A percentile compares a stretch with the other conserved stretches of the same genome.
These are phyloP conservation scores for Neoboletus magnificus DNA, from an alignment of 768 basidiomycete species.

Conservation along the genomic window DNA sequence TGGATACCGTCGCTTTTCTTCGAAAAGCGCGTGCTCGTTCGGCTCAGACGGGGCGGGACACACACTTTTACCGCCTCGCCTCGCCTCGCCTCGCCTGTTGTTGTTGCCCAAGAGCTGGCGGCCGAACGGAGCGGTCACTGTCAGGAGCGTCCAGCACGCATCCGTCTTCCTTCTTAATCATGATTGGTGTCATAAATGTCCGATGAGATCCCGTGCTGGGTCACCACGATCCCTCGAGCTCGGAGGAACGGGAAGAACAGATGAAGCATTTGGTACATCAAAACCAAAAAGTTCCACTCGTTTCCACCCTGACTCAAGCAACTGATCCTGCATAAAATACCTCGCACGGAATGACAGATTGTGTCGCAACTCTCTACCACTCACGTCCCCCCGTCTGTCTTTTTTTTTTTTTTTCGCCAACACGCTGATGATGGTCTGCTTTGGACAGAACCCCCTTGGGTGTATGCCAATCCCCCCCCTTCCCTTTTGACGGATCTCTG, in stretches of 20 bases:
- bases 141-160: neutral
- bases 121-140: too few relatives aligned
- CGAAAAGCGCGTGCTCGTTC: too few relatives aligned
- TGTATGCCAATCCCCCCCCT: conserved; percentile 22
- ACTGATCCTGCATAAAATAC: neutral
- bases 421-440: neutral
- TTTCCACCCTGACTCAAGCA: neutral
- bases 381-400: neutral
- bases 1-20: neutral
- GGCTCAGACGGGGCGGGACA: neutral
- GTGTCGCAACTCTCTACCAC: neutral
- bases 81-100: neutral
- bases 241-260: neutral
- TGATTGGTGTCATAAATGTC: neutral
- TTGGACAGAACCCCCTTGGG: neutral
- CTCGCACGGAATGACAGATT: neutral
- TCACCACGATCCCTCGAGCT: too few relatives aligned
- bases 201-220: neutral
- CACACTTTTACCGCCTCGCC: neutral
- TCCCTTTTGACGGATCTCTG: conserved; percentile 34
- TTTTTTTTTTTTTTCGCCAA: neutral
- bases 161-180: neutral
- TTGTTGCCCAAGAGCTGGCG: too few relatives aligned
- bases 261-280: neutral
- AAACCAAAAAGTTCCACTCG: neutral